phyloP scores from a whole-genome alignment of 148 eudicot species.

The Rhododendron williamsianum region DNA sequence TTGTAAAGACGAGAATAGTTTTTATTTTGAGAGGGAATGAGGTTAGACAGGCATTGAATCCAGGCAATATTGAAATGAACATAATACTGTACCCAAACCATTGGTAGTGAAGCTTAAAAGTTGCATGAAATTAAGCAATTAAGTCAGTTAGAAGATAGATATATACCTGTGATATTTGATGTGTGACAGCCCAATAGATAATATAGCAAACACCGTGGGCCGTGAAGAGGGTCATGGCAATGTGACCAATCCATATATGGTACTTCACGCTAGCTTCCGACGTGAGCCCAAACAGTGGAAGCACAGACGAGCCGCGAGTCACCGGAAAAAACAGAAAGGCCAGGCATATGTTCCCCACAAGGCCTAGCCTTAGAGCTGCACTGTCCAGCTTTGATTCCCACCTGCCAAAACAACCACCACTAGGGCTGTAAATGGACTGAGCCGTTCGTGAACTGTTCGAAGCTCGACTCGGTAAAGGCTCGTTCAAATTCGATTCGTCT shows the following conservation, averaged over 20 bases:
- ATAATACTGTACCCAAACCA: no score
- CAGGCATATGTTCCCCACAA: constrained; percentile 61
- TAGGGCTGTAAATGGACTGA: no score
- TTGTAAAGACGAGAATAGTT: no score
- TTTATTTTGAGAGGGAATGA: not conserved
- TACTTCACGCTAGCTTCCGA: constrained; percentile 80
- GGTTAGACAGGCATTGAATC: not conserved
- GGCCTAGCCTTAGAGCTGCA: constrained; percentile 43
- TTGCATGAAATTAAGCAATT: not conserved
- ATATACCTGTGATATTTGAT: constrained; percentile 42
- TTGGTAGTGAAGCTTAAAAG: not conserved
- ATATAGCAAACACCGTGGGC: constrained; percentile 60
- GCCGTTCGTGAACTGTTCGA: no score
- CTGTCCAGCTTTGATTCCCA: constrained; percentile 65
- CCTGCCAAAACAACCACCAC: constrained; percentile 25
- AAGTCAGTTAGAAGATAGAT: not conserved
- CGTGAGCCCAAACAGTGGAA: constrained; percentile 65
- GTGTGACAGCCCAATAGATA: constrained; percentile 46
- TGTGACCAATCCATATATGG: constrained; percentile 80
- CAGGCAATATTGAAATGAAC: not conserved
- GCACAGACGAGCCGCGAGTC: constrained; percentile 60
- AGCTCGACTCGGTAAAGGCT: no score
- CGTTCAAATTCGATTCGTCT: no score
- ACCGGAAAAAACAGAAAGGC: constrained; percentile 75
- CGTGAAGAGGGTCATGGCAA: constrained; percentile 60